Base-by-base conservation (phyloP, 345 rosid species). In the Eucalyptus regnans region DNA sequence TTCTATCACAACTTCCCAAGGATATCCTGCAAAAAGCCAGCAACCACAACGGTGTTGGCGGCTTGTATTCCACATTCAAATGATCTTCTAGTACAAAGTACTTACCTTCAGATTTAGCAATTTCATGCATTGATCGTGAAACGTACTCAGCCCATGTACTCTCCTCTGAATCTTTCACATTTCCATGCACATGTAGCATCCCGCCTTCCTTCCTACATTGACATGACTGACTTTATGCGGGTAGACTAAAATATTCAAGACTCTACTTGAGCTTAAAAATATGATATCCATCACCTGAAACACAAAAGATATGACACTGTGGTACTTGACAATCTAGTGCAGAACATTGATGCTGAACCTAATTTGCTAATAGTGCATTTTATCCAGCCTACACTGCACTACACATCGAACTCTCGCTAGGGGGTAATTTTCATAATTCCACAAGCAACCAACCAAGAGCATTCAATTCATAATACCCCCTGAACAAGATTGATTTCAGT, bases 171-270 rank as follows among this genome's bases (percentile, higher is more conserved):
- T 97, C 99, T 93, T 95, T 96, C 90, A 94, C 96, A 84, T 96
- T 97, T 37, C 97, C 99, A 52, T 97, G 99, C 88, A 96, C 95
- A 90, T 96, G 99, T 54, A 97, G 91, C 56, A 92, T 89, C 60
- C 99, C 99, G n/a, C 99, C 99, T 89, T 93, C 94, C 16, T 88
- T 94, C 93, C 99, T 97, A 94, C 90, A 92, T 87, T 86, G 68
- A 29, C 14, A 22, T 50, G 25, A 50, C 79, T 80, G 44, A 41
- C 46, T 31, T 54, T 16, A 58, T 23, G 52, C 0, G 5, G 37
- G 27, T 86, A 51, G 64, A 86, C 87, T 37, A 9, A 76, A 76
- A 76, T 37, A 37, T 44, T 76, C 27, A 20, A 11, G 48, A 76
- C 29, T 3, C 29, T 41, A 41, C 83, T 76, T 44, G 12, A 37